A percentile compares a stretch with the other conserved stretches of the same genome.
Conservation (phyloP, 208 protist species). For the Acanthamoeba royreba region DNA sequence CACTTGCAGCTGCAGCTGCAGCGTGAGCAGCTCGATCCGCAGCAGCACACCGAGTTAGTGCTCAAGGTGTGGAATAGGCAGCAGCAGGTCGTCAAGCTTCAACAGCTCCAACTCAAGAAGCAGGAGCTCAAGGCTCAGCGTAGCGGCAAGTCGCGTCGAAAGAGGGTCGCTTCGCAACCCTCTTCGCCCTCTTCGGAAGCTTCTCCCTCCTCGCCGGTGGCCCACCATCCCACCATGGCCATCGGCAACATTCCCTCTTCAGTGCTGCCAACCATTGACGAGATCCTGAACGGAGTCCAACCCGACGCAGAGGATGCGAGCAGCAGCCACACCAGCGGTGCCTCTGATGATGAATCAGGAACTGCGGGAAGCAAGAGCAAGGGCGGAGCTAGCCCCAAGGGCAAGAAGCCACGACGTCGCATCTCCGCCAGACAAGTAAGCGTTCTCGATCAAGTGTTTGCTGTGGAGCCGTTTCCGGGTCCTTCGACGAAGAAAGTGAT, state of each 20-base stretch:
- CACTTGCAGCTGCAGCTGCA: not conserved
- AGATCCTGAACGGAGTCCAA: not conserved
- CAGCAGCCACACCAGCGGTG: not conserved
- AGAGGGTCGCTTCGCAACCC: not conserved
- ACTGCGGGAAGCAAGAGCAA: not conserved
- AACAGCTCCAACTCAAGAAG: not conserved
- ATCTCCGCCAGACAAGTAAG: not conserved
- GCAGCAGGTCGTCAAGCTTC: not conserved
- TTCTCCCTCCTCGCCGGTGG: not conserved
- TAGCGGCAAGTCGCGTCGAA: not conserved
- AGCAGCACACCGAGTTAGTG: not conserved
- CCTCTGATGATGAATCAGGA: not conserved
- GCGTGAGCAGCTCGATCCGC: not conserved
- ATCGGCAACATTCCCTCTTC: not conserved
- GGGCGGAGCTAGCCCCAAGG: not conserved
- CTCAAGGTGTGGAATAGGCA: not conserved
- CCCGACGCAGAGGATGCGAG: not conserved
- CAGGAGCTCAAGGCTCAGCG: not conserved
- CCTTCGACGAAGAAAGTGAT: not conserved
- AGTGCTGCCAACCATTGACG: not conserved
- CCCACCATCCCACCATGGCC: not conserved
- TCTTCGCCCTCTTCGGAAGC: not conserved
- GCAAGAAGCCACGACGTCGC: not conserved
- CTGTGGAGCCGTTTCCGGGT: not conserved
- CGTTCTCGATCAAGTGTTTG: not conserved